Evolutionary conservation across 768 basidiomycete genomes (phyloP).

Genomic region (Lactarius quietus): DNA sequence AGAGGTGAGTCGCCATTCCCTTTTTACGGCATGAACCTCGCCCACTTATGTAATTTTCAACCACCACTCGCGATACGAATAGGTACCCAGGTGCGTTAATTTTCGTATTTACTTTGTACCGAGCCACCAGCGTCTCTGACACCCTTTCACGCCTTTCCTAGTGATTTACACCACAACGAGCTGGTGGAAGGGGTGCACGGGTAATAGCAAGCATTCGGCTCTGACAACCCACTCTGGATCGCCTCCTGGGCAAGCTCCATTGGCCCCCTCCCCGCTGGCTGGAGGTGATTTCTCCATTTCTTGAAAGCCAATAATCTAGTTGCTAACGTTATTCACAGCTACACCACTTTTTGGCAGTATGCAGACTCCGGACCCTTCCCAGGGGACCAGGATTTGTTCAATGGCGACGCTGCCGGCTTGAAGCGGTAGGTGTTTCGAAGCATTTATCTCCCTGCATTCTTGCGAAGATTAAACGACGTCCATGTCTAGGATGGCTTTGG

Average conservation of each 20-base stretch:
- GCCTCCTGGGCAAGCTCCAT: constrained; percentile 48
- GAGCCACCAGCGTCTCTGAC: too few relatives aligned
- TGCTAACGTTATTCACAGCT: too few relatives aligned
- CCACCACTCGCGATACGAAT: too few relatives aligned
- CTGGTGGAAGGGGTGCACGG: constrained; percentile 69
- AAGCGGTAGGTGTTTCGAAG: constrained; percentile 31
- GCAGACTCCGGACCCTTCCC: constrained; percentile 41
- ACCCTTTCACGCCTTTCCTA: constrained; percentile 23
- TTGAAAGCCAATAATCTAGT: too few relatives aligned
- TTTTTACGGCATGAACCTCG: too few relatives aligned
- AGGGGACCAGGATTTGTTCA: constrained; percentile 57
- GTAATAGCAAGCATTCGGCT: constrained; percentile 50
- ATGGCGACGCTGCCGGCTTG: constrained; percentile 48
- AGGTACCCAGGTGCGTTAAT: constrained; percentile 37
- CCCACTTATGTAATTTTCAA: too few relatives aligned
- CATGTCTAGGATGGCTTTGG: neutral
- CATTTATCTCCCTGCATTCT: neutral
- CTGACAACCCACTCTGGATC: constrained; percentile 58
- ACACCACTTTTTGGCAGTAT: constrained; percentile 60
- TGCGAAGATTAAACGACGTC: neutral
- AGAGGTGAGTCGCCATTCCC: too few relatives aligned
- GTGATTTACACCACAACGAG: constrained; percentile 61
- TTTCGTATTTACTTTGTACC: neutral
- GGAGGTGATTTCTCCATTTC: neutral
- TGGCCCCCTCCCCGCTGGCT: constrained; percentile 58